Conservation (phyloP, 1,284 basidiomycete genomes). For the Crocinoboletus sp. region DNA sequence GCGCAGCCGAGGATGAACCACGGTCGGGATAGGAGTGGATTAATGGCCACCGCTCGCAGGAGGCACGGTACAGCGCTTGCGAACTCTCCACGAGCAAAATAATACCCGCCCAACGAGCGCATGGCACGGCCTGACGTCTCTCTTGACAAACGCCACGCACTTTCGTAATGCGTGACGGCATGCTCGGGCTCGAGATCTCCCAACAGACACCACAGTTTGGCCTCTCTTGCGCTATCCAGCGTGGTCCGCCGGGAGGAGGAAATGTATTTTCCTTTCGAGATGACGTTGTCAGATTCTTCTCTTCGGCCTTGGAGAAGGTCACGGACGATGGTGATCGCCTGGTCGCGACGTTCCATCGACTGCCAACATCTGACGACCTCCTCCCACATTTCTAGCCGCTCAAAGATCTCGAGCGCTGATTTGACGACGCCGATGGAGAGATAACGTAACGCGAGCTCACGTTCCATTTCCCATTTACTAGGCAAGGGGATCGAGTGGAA, state of each 20-base stretch:
- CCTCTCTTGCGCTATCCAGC: slow-evolving; percentile 70
- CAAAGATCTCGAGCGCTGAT: slow-evolving; percentile 89
- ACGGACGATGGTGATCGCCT: slow-evolving; percentile 73
- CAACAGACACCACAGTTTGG: slow-evolving; percentile 94
- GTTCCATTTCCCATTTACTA: slow-evolving; percentile 88
- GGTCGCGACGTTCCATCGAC: slow-evolving; percentile 72
- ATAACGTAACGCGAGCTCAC: slow-evolving; percentile 81
- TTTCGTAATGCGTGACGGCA: slow-evolving; percentile 70
- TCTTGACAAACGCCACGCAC: slow-evolving; percentile 81
- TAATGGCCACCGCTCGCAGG: slow-evolving; percentile 76
- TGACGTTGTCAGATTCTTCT: slow-evolving; percentile 73
- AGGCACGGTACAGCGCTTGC: slow-evolving; percentile 64
- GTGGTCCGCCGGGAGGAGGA: slow-evolving; percentile 40
- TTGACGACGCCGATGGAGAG: slow-evolving; percentile 80
- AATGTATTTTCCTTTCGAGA: slow-evolving; percentile 53
- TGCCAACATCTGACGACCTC: slow-evolving; percentile 87
- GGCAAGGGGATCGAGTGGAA: slow-evolving; percentile 80
- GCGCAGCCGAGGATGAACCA: slow-evolving; percentile 98
- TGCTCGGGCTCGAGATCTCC: slow-evolving; percentile 84
- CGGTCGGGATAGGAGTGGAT: slow-evolving; percentile 80
- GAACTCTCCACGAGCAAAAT: slow-evolving; percentile 71
- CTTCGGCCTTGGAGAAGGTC: slow-evolving; percentile 83
- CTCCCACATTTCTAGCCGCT: slow-evolving; percentile 96
- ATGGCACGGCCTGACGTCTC: slow-evolving; percentile 84
- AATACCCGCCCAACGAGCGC: slow-evolving; percentile 84